These are phyloP conservation scores for Wickerhamomyces kurtzmanii DNA, from an alignment of 805 yeast genomes.

Conservation along the genomic window DNA sequence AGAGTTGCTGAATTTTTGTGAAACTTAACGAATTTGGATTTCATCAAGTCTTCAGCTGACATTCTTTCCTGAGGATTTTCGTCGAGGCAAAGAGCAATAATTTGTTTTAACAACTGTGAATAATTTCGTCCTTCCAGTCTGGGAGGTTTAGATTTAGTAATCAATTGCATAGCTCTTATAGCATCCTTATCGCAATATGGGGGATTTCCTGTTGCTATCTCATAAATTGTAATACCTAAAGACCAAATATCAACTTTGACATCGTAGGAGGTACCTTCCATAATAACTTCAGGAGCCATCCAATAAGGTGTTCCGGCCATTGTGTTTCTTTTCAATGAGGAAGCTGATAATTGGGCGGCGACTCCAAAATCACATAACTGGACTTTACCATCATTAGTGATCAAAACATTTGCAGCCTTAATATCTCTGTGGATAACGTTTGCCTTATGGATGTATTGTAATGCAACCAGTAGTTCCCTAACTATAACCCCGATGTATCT, in stretches of 20 bases:
- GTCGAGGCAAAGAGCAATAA: slow-evolving; percentile 85
- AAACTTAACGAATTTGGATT: slow-evolving; percentile 59
- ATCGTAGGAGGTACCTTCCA: slow-evolving; percentile 84
- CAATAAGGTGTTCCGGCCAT: slow-evolving; percentile 96
- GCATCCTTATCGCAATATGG: slow-evolving; percentile 96
- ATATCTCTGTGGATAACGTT: slow-evolving; percentile 95
- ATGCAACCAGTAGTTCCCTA: slow-evolving; percentile 71
- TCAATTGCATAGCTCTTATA: slow-evolving; percentile 86
- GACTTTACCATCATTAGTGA: slow-evolving; percentile 82
- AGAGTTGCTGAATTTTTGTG: slow-evolving; percentile 53
- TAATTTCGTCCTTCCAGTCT: slow-evolving; percentile 86
- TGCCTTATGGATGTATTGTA: slow-evolving; percentile 72
- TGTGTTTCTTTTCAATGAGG: slow-evolving; percentile 74
- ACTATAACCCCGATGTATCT: slow-evolving; percentile 72
- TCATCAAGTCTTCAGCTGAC: slow-evolving; percentile 73
- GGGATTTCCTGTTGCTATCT: slow-evolving; percentile 94
- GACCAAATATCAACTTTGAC: slow-evolving; percentile 97
- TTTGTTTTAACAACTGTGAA: slow-evolving; percentile 68
- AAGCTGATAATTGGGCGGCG: slow-evolving; percentile 82
- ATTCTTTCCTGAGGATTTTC: slow-evolving; percentile 89
- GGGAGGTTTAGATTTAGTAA: slow-evolving; percentile 90
- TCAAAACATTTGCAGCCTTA: slow-evolving; percentile 91
- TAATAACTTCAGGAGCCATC: slow-evolving; percentile 99
- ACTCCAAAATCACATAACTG: slow-evolving; percentile 97
- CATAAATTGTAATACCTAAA: slow-evolving; percentile 86